phyloP scores from a whole-genome alignment of 345 rosid genomes.

The Eucalyptus leucophloia region DNA sequence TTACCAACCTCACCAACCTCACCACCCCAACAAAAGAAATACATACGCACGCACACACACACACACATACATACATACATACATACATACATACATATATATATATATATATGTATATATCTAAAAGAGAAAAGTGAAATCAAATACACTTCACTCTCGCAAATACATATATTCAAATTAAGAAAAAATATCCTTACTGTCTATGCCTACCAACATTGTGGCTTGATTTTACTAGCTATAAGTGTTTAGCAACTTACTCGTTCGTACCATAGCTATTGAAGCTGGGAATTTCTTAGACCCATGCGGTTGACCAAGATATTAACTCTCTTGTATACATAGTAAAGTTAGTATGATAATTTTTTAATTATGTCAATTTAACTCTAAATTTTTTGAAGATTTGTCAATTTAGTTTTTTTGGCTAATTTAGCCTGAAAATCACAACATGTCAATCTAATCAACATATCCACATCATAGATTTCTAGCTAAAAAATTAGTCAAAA shows the following conservation, averaged over 20 bases:
- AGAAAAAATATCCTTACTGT: neutral
- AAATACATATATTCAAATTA: neutral
- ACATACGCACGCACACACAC: too few relatives aligned
- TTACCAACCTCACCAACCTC: neutral
- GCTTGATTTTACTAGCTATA: neutral
- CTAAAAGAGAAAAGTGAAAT: neutral
- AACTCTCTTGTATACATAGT: fast-evolving
- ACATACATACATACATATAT: fast-evolving
- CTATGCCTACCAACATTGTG: neutral
- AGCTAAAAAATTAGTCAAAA: neutral
- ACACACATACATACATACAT: fast-evolving
- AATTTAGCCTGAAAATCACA: neutral
- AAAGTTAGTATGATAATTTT: too few relatives aligned
- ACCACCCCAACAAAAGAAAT: neutral
- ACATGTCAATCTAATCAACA: too few relatives aligned
- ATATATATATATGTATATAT: too few relatives aligned
- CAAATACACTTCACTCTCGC: neutral
- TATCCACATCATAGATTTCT: neutral
- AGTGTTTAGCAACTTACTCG: neutral
- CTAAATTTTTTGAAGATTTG: fast-evolving
- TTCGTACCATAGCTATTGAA: neutral
- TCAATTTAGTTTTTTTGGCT: too few relatives aligned
- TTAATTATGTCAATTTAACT: too few relatives aligned
- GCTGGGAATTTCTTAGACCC: neutral
- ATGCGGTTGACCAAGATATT: neutral